A percentile compares a stretch with the other conserved stretches of the same genome.
These are phyloP conservation scores for Hypomontagnella submonticulosa DNA, from an alignment of 495 filamentous ascomycete genomes.

Conservation along the genomic window DNA sequence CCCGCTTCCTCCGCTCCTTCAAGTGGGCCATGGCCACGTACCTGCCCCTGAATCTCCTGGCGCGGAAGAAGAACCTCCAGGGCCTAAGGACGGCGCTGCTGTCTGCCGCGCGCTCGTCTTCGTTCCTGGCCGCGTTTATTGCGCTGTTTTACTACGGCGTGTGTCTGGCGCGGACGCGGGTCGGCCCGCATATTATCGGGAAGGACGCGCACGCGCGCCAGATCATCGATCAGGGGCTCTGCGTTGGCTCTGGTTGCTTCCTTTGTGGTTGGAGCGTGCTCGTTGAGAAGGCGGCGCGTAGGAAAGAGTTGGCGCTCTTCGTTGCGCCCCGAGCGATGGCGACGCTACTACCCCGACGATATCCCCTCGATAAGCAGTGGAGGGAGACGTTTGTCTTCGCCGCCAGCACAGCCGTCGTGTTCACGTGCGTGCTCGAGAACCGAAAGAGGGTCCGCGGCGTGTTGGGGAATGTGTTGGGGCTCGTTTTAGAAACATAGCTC, in stretches of 20 bases:
- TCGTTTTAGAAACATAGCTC: slow-evolving; percentile 58
- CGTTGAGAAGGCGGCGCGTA: slow-evolving; percentile 72
- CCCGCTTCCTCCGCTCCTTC: slow-evolving; percentile 77
- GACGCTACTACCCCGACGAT: slow-evolving; percentile 78
- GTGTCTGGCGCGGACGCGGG: slow-evolving; percentile 80
- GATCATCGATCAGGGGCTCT: slow-evolving; percentile 69
- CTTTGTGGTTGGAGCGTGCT: slow-evolving; percentile 89
- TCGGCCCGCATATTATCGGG: slow-evolving; percentile 77
- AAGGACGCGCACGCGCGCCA: slow-evolving; percentile 56
- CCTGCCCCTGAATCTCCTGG: slow-evolving; percentile 78
- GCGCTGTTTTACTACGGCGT: slow-evolving; percentile 88
- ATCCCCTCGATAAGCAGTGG: slow-evolving; percentile 75
- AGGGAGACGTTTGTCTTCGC: slow-evolving; percentile 80
- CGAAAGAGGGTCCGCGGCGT: slow-evolving; percentile 76
- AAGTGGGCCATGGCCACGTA: slow-evolving; percentile 82
- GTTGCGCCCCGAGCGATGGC: slow-evolving; percentile 86
- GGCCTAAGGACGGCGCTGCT: slow-evolving; percentile 61
- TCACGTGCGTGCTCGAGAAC: slow-evolving; percentile 76
- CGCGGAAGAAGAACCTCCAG: slow-evolving; percentile 61
- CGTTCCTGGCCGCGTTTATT: slow-evolving; percentile 86
- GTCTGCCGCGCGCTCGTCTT: slow-evolving; percentile 77
- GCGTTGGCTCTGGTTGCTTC: slow-evolving; percentile 78
- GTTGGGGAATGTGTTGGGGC: slow-evolving; percentile 71
- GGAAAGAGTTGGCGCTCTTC: slow-evolving; percentile 85
- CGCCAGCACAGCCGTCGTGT: slow-evolving; percentile 76